Evolutionary conservation across 805 yeast species (phyloP).

Genomic region (Kuraishia capsulata): DNA sequence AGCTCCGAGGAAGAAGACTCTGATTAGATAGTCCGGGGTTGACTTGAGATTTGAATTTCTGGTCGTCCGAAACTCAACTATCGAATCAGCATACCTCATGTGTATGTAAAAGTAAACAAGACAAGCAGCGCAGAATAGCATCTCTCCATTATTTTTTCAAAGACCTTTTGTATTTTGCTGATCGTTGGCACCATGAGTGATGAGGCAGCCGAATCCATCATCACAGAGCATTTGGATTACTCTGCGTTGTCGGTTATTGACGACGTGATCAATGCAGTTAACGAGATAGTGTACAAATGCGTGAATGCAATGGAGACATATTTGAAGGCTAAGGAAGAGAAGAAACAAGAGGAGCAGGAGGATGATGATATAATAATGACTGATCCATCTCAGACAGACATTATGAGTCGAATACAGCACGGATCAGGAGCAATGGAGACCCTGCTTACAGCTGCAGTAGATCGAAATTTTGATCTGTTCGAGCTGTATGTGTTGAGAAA

Average conservation of each 20-base stretch:
- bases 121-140: too few relatives aligned
- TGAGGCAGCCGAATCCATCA: slow-evolving; percentile 30
- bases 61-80: too few relatives aligned
- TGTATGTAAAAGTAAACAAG: too few relatives aligned
- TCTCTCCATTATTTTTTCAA: too few relatives aligned
- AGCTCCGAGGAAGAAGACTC: not conserved
- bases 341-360: slow-evolving; percentile 5
- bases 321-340: slow-evolving; percentile 27
- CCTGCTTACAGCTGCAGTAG: slow-evolving; percentile 64
- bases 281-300: slow-evolving; percentile 75
- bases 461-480: slow-evolving; percentile 75
- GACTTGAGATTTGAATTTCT: too few relatives aligned
- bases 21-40: too few relatives aligned
- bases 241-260: slow-evolving; percentile 79
- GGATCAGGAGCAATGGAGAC: slow-evolving; percentile 81
- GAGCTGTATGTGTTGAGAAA: slow-evolving; percentile 78
- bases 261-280: slow-evolving; percentile 81
- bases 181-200: too few relatives aligned
- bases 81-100: too few relatives aligned
- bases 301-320: slow-evolving; percentile 70
- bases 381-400: slow-evolving; percentile 7
- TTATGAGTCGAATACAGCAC: slow-evolving; percentile 41
- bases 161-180: too few relatives aligned
- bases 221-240: slow-evolving; percentile 82
- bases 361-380: slow-evolving; percentile 1